These are phyloP conservation scores for Melanopsichium pennsylvanicum DNA, from an alignment of 1,284 basidiomycete species.

Conservation along the genomic window DNA sequence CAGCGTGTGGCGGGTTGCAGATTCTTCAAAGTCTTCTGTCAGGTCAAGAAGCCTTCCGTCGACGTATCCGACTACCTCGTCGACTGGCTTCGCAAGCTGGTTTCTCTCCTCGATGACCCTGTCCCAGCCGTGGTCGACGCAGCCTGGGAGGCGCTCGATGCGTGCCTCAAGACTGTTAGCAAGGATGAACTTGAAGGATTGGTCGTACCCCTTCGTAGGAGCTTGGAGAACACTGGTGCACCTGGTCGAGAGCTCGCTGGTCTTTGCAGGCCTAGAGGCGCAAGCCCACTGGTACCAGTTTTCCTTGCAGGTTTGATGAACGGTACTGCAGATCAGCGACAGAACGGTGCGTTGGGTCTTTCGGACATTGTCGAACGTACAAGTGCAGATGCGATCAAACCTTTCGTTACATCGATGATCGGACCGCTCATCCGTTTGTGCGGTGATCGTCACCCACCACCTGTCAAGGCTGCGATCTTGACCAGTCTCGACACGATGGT, in stretches of 20 bases:
- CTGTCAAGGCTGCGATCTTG: slow-evolving; percentile 64
- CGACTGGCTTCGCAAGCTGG: slow-evolving; percentile 93
- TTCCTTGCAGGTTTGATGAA: slow-evolving; percentile 79
- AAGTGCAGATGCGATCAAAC: slow-evolving; percentile 86
- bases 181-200: slow-evolving; percentile 86
- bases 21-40: slow-evolving; percentile 57
- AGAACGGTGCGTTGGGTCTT: slow-evolving; percentile 93
- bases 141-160: slow-evolving; percentile 84
- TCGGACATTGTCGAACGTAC: slow-evolving; percentile 93
- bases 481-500: slow-evolving; percentile 60
- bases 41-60: slow-evolving; percentile 49
- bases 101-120: slow-evolving; percentile 83
- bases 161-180: slow-evolving; percentile 86
- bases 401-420: slow-evolving; percentile 94
- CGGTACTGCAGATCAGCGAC: slow-evolving; percentile 71
- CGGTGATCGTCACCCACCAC: slow-evolving; percentile 62
- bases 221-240: slow-evolving; percentile 84
- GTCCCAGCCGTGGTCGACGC: slow-evolving; percentile 79
- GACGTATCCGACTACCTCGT: slow-evolving; percentile 73
- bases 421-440: slow-evolving; percentile 80
- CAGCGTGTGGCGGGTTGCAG: slow-evolving; percentile 54
- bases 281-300: slow-evolving; percentile 85
- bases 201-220: slow-evolving; percentile 77
- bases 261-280: slow-evolving; percentile 87
- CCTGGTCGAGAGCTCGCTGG: slow-evolving; percentile 83